Evolutionary conservation across 2,329 filamentous ascomycete species (phyloP).

Genomic region (Penicillium sp.): DNA sequence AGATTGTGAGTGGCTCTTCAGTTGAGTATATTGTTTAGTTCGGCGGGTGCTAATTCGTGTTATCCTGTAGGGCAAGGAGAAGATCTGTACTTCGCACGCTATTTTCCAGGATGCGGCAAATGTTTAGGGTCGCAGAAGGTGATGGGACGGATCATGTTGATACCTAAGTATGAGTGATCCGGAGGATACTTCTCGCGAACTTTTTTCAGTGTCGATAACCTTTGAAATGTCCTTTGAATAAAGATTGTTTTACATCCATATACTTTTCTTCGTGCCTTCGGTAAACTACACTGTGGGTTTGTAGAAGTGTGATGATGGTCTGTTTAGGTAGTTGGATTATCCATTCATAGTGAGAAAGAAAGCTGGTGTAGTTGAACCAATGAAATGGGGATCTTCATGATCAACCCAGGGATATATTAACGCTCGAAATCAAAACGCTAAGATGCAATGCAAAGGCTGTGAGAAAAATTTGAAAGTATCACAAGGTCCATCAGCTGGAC

Average conservation of each 20-base stretch:
- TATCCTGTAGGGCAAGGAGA: slow-evolving; percentile 20
- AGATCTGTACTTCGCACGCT: slow-evolving; percentile 30
- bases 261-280: not conserved
- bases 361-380: not conserved
- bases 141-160: slow-evolving; percentile 3
- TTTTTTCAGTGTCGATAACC: slow-evolving; percentile 14
- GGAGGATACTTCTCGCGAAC: not conserved
- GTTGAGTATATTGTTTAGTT: not conserved
- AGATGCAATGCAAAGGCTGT: slow-evolving; percentile 12
- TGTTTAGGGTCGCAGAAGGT: slow-evolving; percentile 7
- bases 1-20: slow-evolving; percentile 25
- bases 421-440: slow-evolving; percentile 6
- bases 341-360: not conserved
- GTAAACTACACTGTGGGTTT: not conserved
- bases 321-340: not conserved
- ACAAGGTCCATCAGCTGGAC: not conserved
- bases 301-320: not conserved
- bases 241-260: slow-evolving; percentile 3
- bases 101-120: slow-evolving; percentile 21
- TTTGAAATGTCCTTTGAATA: slow-evolving; percentile 6
- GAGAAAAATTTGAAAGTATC: not conserved
- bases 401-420: slow-evolving; percentile 1
- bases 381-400: not conserved
- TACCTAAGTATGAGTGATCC: not conserved
- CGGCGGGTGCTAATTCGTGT: not conserved